These are phyloP conservation scores for Bombardia bombarda DNA, from an alignment of 495 filamentous ascomycete species.

Conservation along the genomic window DNA sequence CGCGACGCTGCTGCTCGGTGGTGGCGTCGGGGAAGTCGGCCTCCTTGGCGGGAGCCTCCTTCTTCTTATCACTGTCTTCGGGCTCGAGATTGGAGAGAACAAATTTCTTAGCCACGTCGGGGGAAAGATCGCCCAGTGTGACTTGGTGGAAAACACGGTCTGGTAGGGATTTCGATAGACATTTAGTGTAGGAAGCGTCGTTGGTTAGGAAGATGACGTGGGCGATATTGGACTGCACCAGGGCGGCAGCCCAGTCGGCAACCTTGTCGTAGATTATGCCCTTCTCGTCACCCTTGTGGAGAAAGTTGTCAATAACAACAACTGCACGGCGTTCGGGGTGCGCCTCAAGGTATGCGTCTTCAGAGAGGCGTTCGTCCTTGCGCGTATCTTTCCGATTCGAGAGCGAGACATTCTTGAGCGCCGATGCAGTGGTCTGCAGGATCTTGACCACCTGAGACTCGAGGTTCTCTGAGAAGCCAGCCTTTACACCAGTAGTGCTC, in stretches of 20 bases:
- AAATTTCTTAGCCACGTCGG: constrained; percentile 79
- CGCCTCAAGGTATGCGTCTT: constrained; percentile 86
- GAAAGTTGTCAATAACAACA: constrained; percentile 90
- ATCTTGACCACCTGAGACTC: constrained; percentile 91
- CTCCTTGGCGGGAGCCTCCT: too few species aligned
- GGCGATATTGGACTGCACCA: constrained; percentile 85
- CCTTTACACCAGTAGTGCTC: constrained; percentile 87
- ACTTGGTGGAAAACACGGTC: constrained; percentile 87
- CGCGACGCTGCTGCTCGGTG: constrained; percentile 34
- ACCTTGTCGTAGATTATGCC: constrained; percentile 82
- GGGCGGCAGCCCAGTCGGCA: constrained; percentile 79
- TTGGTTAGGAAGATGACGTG: constrained; percentile 97
- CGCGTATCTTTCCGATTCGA: constrained; percentile 58
- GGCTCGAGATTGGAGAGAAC: constrained; percentile 72
- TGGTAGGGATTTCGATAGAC: constrained; percentile 76
- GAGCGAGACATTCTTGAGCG: constrained; percentile 70
- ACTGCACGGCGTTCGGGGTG: constrained; percentile 81
- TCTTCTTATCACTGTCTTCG: constrained; percentile 11
- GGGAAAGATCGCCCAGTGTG: constrained; percentile 74
- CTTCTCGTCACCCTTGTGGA: constrained; percentile 67
- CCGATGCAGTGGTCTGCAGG: constrained; percentile 73
- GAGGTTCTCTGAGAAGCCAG: constrained; percentile 90
- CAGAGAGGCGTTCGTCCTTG: constrained; percentile 61
- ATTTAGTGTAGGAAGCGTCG: constrained; percentile 83
- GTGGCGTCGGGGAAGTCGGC: constrained; percentile 1